Evolutionary conservation across 2,329 filamentous ascomycete species (phyloP), one percentile per base, ranked within the genome.

Genomic region (Pyrenochaeta sp.): DNA sequence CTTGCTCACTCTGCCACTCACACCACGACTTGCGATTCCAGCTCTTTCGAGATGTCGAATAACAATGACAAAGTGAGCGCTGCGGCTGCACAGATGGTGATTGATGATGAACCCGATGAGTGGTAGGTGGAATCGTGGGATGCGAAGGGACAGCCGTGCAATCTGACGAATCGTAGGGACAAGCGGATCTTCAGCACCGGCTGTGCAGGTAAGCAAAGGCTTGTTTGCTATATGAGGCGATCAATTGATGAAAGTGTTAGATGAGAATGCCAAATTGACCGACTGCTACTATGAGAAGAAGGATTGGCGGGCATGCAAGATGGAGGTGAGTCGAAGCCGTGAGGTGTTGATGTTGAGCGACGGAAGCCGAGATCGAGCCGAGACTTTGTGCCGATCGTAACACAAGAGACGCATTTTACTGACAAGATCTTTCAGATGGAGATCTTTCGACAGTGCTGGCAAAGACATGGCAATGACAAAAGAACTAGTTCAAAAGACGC

Each of bases 101-200:
- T 85, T 24, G 89, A 93, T 44, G 91, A 96, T 72, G 93, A 96
- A 72, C 89, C 89, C 3, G 94, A 97, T 79, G 93, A 96, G 48
- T 97, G 93, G 94, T 97, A 77, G 73, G 82, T 63, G 53, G 37
- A 47, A 47, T 47, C 44, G 53, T 36, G 36, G 37, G 44, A 44
- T 48, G 61, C 60, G 57, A 58, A 45, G 49, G 57, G 49, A 43
- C 34, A 19, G 22, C 22, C 11, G 22, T 17, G 28, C 14, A 22
- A 35, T 21, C 23, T 40, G 19, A 38, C 17, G 37, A 47, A 28
- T 27, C 22, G 59, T 68, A 97, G 93, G 93, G 92, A 97, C 77
- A 93, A 96, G 81, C 83, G 94, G 68, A 97, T 97, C 72, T 96
- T 90, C 77, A 96, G 90, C 77, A 97, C 93, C 3, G 94, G 93